A percentile compares a stretch with the other conserved stretches of the same genome.
Conservation (phyloP, 2,329 filamentous ascomycete genomes). For the Macrophomina phaseolina region DNA sequence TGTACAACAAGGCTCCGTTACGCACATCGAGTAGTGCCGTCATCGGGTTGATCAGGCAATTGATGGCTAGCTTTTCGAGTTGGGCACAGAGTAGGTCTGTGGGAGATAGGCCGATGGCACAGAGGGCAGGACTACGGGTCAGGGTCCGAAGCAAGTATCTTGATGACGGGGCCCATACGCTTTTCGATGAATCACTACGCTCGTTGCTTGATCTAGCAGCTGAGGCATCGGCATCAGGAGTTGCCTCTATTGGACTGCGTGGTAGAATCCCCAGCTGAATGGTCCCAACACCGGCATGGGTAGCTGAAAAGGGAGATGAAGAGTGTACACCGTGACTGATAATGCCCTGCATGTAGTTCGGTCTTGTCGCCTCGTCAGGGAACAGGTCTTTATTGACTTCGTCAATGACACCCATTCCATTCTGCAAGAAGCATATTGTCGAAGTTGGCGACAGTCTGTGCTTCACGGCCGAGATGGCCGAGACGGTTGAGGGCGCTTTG, state of each 20-base stretch:
- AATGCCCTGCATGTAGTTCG: conserved; percentile 77
- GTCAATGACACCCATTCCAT: conserved; percentile 85
- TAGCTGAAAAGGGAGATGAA: conserved; percentile 56
- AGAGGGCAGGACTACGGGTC: conserved; percentile 65
- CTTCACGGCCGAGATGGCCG: conserved; percentile 69
- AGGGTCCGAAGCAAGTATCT: conserved; percentile 70
- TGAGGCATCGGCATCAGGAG: conserved; percentile 25
- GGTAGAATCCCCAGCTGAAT: conserved; percentile 60
- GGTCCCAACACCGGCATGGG: conserved; percentile 65
- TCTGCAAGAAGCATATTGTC: conserved; percentile 77
- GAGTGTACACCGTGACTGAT: conserved; percentile 63
- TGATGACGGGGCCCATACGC: conserved; percentile 49
- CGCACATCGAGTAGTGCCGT: conserved; percentile 78
- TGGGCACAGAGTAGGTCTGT: conserved; percentile 73
- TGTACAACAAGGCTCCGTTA: conserved; percentile 74
- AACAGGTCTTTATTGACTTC: conserved; percentile 75
- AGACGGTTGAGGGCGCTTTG: conserved; percentile 73
- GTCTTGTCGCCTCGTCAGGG: conserved; percentile 66
- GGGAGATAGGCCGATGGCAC: conserved; percentile 63
- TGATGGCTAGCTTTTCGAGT: conserved; percentile 78
- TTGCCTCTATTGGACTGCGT: not conserved
- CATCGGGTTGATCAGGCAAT: conserved; percentile 78
- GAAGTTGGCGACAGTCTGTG: conserved; percentile 70
- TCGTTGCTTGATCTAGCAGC: conserved; percentile 8
- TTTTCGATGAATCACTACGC: conserved; percentile 30